Base-by-base conservation (phyloP, 345 rosid genomes). In the Bretschneidera sinensis region DNA sequence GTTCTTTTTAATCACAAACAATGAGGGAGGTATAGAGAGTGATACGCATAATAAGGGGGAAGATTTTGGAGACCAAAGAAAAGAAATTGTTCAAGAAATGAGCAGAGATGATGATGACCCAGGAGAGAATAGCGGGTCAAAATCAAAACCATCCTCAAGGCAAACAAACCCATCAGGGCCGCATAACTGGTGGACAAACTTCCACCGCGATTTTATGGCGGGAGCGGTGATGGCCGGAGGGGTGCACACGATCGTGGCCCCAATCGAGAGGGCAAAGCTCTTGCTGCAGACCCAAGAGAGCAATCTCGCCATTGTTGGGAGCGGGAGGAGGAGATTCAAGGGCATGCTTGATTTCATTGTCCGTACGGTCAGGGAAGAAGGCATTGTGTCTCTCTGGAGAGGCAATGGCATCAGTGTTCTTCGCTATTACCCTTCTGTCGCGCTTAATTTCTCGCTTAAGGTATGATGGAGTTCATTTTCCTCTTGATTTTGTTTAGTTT, bases 171-270 rank as follows among this genome's bases (percentile, higher is more conserved):
- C 54, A 47, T 48, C 74, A 21, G 61, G 65, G 45, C 72, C 51
- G 48, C 24, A 54, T 56, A 58, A 39, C 58, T 79, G 82, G 81
- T 52, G 81, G 59, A 74, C 70, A 22, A 76, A 75, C 71, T 89
- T 92, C 77, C 88, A 85, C 20, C 81, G 84, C 69, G 97, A 89
- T 84, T 80, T 89, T 55, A 57, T 85, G 78, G 97, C 97, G 19
- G 99, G 99, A 15, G 99, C 99, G 55, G 57, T 90, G 43, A 80
- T 94, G 96, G 99, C 95, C 1, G 95, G 97, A 25, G 80, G 80
- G 50, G 95, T 94, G 60, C 99, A 94, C 77, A 94, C 99, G 43
- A 94, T 90, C 63, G 97, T 94, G 4, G 99, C 99, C 0, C 99
- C 99, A 25, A 78, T 94, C 34, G 97, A 94, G 78, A 84, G 99